These are phyloP conservation scores for Claviceps spartinae DNA, from an alignment of 2,329 filamentous ascomycete species.

Conservation along the genomic window DNA sequence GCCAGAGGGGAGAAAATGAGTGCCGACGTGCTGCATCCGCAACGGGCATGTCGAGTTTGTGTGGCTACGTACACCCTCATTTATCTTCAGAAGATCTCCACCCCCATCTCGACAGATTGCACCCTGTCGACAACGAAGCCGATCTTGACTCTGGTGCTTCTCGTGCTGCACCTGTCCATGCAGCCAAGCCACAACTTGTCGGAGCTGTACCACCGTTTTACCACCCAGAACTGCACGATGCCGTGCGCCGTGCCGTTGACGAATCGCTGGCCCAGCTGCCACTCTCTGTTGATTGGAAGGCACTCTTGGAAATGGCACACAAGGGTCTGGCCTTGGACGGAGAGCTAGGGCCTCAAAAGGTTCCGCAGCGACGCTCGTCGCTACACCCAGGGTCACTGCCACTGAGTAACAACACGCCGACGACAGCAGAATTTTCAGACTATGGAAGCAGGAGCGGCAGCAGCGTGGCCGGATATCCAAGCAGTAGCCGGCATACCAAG, in stretches of 20 bases:
- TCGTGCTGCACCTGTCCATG: background rate
- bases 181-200: background rate
- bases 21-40: background rate
- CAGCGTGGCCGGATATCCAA: slow-evolving; percentile 24
- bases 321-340: background rate
- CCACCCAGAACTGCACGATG: slow-evolving; percentile 2
- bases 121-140: background rate
- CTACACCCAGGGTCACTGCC: slow-evolving; percentile 25
- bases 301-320: slow-evolving; percentile 3
- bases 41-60: background rate
- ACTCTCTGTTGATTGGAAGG: slow-evolving; percentile 1
- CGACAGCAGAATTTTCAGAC: slow-evolving; percentile 19
- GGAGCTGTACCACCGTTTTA: background rate
- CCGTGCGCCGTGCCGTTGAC: slow-evolving; percentile 5
- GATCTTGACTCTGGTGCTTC: background rate
- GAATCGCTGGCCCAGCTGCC: slow-evolving; percentile 6
- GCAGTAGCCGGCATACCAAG: slow-evolving; percentile 31
- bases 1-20: background rate
- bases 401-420: slow-evolving; percentile 24
- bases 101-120: background rate
- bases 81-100: background rate
- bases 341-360: slow-evolving; percentile 1
- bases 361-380: slow-evolving; percentile 5
- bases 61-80: background rate
- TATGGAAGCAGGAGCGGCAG: slow-evolving; percentile 28